phyloP scores from a whole-genome alignment of 2,329 filamentous ascomycete species.

The Calonectria honghensis region DNA sequence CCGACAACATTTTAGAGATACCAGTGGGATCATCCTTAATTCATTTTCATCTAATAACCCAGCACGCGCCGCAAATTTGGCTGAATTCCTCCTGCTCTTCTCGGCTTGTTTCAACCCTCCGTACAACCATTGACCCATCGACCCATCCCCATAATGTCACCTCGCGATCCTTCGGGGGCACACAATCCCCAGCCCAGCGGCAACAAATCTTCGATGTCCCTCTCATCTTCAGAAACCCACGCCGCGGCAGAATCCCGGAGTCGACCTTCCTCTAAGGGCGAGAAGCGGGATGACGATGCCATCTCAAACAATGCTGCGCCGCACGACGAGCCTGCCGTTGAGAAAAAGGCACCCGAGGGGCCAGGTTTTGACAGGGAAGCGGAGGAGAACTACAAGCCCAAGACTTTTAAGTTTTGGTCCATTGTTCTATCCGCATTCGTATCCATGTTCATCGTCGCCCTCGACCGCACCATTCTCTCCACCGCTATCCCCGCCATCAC shows the following conservation, averaged over 20 bases:
- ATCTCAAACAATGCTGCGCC: slow-evolving; percentile 27
- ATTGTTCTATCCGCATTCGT: slow-evolving; percentile 72
- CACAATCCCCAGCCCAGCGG: neutral
- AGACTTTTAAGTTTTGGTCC: slow-evolving; percentile 73
- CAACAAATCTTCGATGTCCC: slow-evolving; percentile 31
- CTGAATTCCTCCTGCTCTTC: neutral
- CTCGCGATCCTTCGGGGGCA: slow-evolving; percentile 1
- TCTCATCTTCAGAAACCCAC: slow-evolving; percentile 47
- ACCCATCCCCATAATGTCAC: neutral
- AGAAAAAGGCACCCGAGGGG: slow-evolving; percentile 41
- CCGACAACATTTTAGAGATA: neutral
- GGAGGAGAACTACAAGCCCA: slow-evolving; percentile 70
- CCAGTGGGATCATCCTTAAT: neutral
- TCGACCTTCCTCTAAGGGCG: slow-evolving; percentile 14
- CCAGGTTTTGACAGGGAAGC: slow-evolving; percentile 53
- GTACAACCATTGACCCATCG: neutral
- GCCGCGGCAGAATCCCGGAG: neutral
- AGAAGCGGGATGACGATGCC: neutral
- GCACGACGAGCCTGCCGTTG: slow-evolving; percentile 42
- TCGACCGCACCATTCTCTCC: slow-evolving; percentile 74
- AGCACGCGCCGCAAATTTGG: neutral
- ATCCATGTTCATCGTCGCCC: slow-evolving; percentile 74
- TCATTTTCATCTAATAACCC: neutral
- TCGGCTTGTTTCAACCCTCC: neutral
- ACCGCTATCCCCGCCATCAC: slow-evolving; percentile 74